Conservation (phyloP, 306 rosid genomes). For the Rosa persica region DNA sequence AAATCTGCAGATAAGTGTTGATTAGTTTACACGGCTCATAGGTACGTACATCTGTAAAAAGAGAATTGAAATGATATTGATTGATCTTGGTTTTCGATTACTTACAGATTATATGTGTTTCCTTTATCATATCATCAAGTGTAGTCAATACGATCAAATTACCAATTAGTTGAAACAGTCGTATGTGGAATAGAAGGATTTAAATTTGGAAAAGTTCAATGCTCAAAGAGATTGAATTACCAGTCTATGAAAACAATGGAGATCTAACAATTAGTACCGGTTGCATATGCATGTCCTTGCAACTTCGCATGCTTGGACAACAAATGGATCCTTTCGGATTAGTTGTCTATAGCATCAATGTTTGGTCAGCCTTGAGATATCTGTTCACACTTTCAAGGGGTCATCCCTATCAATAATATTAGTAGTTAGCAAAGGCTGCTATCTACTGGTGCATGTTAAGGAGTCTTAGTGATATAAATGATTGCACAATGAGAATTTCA, state of each 20-base stretch:
- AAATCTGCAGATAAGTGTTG: neutral
- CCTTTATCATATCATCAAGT: neutral
- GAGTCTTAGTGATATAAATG: neutral
- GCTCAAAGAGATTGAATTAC: neutral
- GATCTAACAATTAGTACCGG: neutral
- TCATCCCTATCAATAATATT: neutral
- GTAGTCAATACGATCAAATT: neutral
- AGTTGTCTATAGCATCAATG: neutral
- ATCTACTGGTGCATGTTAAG: neutral
- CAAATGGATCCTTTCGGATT: neutral
- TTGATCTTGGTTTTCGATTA: neutral
- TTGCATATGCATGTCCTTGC: neutral
- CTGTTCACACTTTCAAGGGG: neutral
- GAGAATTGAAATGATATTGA: neutral
- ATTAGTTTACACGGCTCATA: neutral
- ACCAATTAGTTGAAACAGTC: neutral
- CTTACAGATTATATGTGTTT: neutral
- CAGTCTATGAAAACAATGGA: neutral
- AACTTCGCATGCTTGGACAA: neutral
- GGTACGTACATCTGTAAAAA: neutral
- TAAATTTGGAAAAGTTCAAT: neutral
- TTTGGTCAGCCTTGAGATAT: neutral
- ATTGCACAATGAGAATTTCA: neutral
- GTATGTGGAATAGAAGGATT: neutral
- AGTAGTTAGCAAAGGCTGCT: neutral